phyloP scores from a whole-genome alignment of 2,329 filamentous ascomycete genomes.

The Endoconidiophora laricicola region DNA sequence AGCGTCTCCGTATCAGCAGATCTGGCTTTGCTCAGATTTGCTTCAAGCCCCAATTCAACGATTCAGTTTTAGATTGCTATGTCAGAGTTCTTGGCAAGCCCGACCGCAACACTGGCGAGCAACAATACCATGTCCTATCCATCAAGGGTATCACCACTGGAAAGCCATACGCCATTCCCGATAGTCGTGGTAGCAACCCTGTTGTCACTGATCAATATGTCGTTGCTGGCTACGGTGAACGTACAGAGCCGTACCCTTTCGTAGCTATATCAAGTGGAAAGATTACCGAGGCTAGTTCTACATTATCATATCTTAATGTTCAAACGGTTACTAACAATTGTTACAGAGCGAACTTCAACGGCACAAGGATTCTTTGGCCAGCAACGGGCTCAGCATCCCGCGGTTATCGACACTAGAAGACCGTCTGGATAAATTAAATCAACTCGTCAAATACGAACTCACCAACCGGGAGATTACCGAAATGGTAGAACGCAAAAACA shows the following conservation, averaged over 20 bases:
- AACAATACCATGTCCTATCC: constrained; percentile 59
- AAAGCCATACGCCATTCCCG: constrained; percentile 68
- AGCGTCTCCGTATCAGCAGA: constrained; percentile 68
- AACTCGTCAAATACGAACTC: constrained; percentile 62
- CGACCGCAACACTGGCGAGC: constrained; percentile 53
- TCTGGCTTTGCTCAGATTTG: constrained; percentile 79
- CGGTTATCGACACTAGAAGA: constrained; percentile 50
- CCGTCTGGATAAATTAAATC: constrained; percentile 70
- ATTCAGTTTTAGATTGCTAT: constrained; percentile 68
- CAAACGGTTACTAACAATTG: constrained; percentile 16
- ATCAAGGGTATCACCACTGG: constrained; percentile 56
- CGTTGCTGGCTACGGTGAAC: constrained; percentile 64
- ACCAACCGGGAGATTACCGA: constrained; percentile 68
- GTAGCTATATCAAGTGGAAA: constrained; percentile 72
- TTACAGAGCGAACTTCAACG: constrained; percentile 59
- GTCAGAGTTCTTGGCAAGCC: constrained; percentile 70
- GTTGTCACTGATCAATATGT: constrained; percentile 81
- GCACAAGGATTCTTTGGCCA: constrained; percentile 41
- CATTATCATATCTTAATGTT: not conserved
- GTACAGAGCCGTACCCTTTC: constrained; percentile 75
- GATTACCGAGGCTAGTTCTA: constrained; percentile 55
- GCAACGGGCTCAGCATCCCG: constrained; percentile 31
- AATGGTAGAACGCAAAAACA: constrained; percentile 56
- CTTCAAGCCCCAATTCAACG: constrained; percentile 81
- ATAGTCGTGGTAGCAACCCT: constrained; percentile 44